Evolutionary conservation across 805 yeast genomes (phyloP).

Genomic region (Candida maesae): DNA sequence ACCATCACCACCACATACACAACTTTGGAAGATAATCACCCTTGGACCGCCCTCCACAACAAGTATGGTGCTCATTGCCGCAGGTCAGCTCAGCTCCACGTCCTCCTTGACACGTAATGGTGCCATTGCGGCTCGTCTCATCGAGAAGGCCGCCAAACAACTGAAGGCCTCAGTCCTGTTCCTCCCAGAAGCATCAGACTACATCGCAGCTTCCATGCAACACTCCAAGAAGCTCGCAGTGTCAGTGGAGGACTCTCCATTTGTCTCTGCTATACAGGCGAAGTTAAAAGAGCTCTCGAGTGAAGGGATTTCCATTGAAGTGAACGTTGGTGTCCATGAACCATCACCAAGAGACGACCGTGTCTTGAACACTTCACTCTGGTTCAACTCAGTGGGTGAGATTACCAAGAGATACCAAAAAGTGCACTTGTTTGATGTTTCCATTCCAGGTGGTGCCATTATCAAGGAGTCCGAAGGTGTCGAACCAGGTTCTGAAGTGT

Average conservation of each 20-base stretch:
- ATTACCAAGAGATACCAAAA: conserved; percentile 73
- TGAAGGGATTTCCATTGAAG: conserved; percentile 41
- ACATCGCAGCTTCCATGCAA: conserved; percentile 55
- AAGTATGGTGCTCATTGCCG: conserved; percentile 63
- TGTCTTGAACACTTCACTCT: conserved; percentile 69
- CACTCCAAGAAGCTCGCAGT: conserved; percentile 56
- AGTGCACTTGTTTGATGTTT: conserved; percentile 86
- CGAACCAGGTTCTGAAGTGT: conserved; percentile 63
- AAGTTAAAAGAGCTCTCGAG: conserved; percentile 40
- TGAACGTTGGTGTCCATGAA: conserved; percentile 88
- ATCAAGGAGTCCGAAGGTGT: conserved; percentile 73
- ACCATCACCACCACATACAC: too few species aligned
- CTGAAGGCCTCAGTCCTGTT: conserved; percentile 64
- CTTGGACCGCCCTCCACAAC: too few species aligned
- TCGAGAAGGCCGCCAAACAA: conserved; percentile 55
- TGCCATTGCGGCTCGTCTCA: conserved; percentile 50
- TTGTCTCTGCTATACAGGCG: conserved; percentile 42
- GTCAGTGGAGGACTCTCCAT: conserved; percentile 36
- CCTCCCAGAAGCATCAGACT: conserved; percentile 93
- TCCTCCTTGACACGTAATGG: conserved; percentile 59
- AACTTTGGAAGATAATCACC: too few species aligned
- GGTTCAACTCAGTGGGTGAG: conserved; percentile 63
- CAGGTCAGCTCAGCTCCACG: conserved; percentile 83
- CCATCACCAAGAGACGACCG: conserved; percentile 48
- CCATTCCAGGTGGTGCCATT: conserved; percentile 61